phyloP scores from a whole-genome alignment of 306 rosid species.

The Vigna radiata region DNA sequence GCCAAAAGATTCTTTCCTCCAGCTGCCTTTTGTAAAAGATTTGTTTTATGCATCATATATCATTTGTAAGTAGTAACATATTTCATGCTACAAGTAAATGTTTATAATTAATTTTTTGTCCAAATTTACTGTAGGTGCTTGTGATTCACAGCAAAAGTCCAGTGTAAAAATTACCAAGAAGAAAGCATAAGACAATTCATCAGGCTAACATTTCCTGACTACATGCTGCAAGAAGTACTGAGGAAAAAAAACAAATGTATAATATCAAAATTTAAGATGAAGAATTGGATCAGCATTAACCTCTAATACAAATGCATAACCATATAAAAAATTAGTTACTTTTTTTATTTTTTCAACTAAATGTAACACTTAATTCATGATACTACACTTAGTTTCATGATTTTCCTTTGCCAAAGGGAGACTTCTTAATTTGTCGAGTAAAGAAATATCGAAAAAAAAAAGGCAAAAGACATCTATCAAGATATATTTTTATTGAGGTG shows the following conservation, averaged over 20 bases:
- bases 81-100: not conserved
- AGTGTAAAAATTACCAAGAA: not conserved
- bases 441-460: not conserved
- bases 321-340: not conserved
- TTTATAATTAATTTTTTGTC: not conserved
- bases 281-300: slow-evolving; percentile 1
- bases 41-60: not conserved
- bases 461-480: slow-evolving; percentile 7
- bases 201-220: slow-evolving; percentile 20
- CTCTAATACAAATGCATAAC: not conserved
- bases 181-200: not conserved
- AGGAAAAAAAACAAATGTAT: slow-evolving; percentile 18
- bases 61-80: not conserved
- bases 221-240: not conserved
- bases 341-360: not conserved
- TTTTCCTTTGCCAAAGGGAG: not conserved
- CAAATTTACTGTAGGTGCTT: slow-evolving; percentile 3
- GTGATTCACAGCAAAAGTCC: not conserved
- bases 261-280: slow-evolving; percentile 12
- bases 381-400: not conserved
- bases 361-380: not conserved
- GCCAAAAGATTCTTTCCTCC: not conserved
- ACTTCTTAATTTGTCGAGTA: not conserved
- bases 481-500: slow-evolving; percentile 8
- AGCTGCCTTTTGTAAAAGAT: slow-evolving; percentile 5